These are phyloP conservation scores for Juncus effusus DNA, from an alignment of 176 grass and related monocot species.

Conservation along the genomic window DNA sequence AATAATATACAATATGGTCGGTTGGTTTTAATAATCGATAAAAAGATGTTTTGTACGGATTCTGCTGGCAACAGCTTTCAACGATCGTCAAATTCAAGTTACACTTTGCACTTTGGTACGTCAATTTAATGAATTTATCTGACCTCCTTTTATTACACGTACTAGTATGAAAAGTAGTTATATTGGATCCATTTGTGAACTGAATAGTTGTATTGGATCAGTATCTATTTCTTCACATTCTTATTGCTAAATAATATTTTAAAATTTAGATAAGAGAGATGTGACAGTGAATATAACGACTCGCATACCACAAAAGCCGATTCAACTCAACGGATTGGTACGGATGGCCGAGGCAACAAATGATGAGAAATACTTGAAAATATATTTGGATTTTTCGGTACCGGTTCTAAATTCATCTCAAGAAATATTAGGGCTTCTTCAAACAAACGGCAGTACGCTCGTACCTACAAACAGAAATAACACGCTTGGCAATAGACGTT, in stretches of 20 bases:
- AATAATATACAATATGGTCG: slow-evolving; percentile 53
- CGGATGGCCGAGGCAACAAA: slow-evolving; percentile 77
- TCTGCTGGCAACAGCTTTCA: slow-evolving; percentile 63
- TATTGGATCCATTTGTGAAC: no score
- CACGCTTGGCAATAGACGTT: slow-evolving; percentile 59
- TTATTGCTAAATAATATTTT: neutral
- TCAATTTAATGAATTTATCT: neutral
- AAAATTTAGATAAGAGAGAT: slow-evolving; percentile 53
- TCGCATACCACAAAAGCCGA: slow-evolving; percentile 40
- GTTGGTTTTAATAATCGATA: slow-evolving; percentile 66
- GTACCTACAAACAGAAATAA: slow-evolving; percentile 51
- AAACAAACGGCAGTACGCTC: slow-evolving; percentile 36
- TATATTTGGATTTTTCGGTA: slow-evolving; percentile 67
- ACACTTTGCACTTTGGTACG: slow-evolving; percentile 73
- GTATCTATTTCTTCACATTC: no score
- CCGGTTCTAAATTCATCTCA: slow-evolving; percentile 76
- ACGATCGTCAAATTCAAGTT: slow-evolving; percentile 68
- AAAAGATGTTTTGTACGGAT: slow-evolving; percentile 61
- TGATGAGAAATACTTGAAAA: slow-evolving; percentile 30
- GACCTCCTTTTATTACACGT: no score
- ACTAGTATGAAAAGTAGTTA: no score
- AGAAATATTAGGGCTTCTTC: slow-evolving; percentile 49
- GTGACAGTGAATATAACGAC: slow-evolving; percentile 58
- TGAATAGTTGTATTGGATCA: no score
- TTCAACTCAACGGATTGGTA: slow-evolving; percentile 51